Evolutionary conservation across 192 early-diverging fungal species (phyloP).

Genomic region (Diversispora epigaea): DNA sequence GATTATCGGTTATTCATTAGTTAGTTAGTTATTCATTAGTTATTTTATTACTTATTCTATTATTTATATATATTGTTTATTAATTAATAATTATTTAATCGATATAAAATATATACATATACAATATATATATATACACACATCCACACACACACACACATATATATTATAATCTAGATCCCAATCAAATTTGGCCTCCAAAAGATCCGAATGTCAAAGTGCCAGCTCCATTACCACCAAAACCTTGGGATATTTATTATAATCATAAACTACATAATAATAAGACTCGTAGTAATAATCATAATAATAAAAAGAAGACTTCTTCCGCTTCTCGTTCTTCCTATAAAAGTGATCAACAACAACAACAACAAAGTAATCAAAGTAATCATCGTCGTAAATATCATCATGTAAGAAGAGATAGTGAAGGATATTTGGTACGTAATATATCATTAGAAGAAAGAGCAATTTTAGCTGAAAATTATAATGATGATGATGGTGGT

Average conservation of each 20-base stretch:
- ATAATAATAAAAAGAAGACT: background rate
- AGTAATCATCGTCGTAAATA: background rate
- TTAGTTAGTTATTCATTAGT: too few species aligned
- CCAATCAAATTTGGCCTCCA: conserved; percentile 24
- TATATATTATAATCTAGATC: background rate
- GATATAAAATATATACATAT: background rate
- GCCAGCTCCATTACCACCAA: conserved; percentile 4
- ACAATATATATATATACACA: background rate
- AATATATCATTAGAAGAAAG: conserved; percentile 29
- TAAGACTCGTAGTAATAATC: background rate
- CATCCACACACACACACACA: too few species aligned
- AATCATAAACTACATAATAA: background rate
- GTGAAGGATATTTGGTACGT: conserved; percentile 23
- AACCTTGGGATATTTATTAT: conserved; percentile 29
- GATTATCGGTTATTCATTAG: too few species aligned
- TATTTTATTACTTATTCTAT: too few species aligned
- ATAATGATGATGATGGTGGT: background rate
- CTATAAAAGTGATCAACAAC: background rate
- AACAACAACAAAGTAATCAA: background rate
- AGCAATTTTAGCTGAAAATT: background rate
- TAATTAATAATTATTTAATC: too few species aligned
- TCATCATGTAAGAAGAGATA: conserved; percentile 11
- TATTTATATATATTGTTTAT: too few species aligned
- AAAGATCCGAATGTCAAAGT: conserved; percentile 9
- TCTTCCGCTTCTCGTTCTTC: background rate